These are phyloP conservation scores for Exidia glandulosa DNA, from an alignment of 768 basidiomycete species.

Conservation along the genomic window DNA sequence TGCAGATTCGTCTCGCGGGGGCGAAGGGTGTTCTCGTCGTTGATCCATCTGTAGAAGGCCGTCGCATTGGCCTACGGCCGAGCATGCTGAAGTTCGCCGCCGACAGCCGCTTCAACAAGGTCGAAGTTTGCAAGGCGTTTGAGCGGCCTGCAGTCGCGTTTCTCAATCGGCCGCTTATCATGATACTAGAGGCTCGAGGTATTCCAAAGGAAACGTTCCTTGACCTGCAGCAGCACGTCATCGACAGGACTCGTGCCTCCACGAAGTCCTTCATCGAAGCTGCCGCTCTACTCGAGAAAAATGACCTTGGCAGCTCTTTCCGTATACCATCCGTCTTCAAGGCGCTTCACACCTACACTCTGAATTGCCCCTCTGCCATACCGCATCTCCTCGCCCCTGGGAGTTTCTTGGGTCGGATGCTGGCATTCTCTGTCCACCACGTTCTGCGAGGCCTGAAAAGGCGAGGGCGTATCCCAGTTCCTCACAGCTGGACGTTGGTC, in stretches of 20 bases:
- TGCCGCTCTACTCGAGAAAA: slow-evolving; percentile 38
- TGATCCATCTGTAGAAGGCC: slow-evolving; percentile 39
- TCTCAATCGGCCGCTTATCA: slow-evolving; percentile 55
- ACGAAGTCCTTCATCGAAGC: slow-evolving; percentile 31
- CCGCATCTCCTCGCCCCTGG: too few species aligned
- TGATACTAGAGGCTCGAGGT: slow-evolving; percentile 53
- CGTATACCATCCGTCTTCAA: slow-evolving; percentile 43
- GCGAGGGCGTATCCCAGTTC: slow-evolving; percentile 55
- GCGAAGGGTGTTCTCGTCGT: slow-evolving; percentile 58
- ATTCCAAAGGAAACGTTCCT: slow-evolving; percentile 44
- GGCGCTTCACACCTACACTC: too few species aligned
- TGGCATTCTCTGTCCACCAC: slow-evolving; percentile 47
- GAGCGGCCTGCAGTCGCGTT: slow-evolving; percentile 46
- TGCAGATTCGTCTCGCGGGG: slow-evolving; percentile 53
- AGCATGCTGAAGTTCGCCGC: slow-evolving; percentile 64
- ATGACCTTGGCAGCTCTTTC: slow-evolving; percentile 49
- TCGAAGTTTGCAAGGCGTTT: slow-evolving; percentile 60
- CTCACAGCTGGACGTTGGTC: slow-evolving; percentile 52
- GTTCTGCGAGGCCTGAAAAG: slow-evolving; percentile 57
- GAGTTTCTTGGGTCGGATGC: too few species aligned
- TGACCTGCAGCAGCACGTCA: slow-evolving; percentile 39
- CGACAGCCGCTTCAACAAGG: slow-evolving; percentile 22
- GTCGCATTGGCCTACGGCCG: slow-evolving; percentile 38
- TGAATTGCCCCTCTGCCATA: too few species aligned
- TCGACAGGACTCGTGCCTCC: slow-evolving; percentile 34